These are phyloP conservation scores for Entonaema liquescens DNA, from an alignment of 495 filamentous ascomycete species.

Conservation along the genomic window DNA sequence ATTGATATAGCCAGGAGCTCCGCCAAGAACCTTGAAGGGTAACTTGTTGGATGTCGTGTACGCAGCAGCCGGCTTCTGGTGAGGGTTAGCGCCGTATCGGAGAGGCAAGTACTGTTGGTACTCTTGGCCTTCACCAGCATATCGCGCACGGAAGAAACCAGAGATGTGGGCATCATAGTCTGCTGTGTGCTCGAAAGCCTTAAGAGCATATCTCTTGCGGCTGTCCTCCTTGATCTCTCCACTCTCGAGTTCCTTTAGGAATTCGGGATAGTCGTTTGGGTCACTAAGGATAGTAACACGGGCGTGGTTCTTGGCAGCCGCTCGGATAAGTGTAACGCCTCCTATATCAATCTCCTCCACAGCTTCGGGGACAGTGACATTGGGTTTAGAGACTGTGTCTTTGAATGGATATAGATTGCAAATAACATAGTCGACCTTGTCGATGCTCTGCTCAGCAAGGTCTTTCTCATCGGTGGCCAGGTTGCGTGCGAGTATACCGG, in stretches of 20 bases:
- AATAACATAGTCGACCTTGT: conserved; percentile 97
- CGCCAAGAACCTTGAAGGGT: conserved; percentile 96
- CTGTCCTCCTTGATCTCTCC: conserved; percentile 85
- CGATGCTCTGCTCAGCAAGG: conserved; percentile 93
- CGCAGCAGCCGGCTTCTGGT: conserved; percentile 94
- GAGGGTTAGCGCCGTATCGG: conserved; percentile 95
- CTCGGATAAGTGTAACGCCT: conserved; percentile 93
- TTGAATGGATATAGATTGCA: conserved; percentile 99
- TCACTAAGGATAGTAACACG: conserved; percentile 95
- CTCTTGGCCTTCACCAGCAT: conserved; percentile 83
- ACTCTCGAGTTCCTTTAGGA: conserved; percentile 86
- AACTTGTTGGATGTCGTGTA: conserved; percentile 74
- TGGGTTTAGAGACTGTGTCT: conserved; percentile 94
- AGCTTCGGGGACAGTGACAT: conserved; percentile 93
- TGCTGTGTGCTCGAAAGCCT: conserved; percentile 98
- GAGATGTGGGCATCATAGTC: conserved; percentile 95
- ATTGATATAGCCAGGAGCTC: conserved; percentile 95
- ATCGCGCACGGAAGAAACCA: conserved; percentile 96
- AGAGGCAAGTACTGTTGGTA: conserved; percentile 83
- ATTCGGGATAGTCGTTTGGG: conserved; percentile 90
- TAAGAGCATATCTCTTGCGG: conserved; percentile 88
- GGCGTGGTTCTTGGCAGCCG: conserved; percentile 96
- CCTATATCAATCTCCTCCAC: conserved; percentile 99
- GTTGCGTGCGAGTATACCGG: conserved; percentile 89
- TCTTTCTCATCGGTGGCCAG: conserved; percentile 95